Conservation (phyloP, 2,329 filamentous ascomycete genomes). For the Teratosphaeria viscida region DNA sequence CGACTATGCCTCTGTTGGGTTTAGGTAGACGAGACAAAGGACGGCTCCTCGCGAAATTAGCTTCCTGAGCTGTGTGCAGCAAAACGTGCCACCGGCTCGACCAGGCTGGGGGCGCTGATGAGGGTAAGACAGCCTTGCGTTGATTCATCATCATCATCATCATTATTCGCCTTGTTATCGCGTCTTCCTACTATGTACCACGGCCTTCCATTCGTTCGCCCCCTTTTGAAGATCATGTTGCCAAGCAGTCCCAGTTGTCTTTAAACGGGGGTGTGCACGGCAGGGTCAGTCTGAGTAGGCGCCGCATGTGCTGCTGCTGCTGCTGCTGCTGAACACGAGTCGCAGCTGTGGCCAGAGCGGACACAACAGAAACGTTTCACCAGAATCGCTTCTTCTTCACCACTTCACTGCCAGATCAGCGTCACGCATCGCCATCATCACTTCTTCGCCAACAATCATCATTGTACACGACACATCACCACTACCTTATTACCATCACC, state of each 20-base stretch:
- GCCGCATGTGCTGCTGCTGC: not conserved
- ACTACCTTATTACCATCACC: not conserved
- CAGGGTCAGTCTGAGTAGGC: not conserved
- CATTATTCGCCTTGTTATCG: not conserved
- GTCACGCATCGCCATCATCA: not conserved
- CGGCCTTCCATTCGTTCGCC: not conserved
- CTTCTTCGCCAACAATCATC: not conserved
- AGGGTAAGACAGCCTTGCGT: not conserved
- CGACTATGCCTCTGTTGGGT: not conserved
- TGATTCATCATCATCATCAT: not conserved
- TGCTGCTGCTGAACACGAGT: not conserved
- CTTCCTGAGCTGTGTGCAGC: not conserved
- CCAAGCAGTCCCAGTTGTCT: not conserved
- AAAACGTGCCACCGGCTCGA: not conserved
- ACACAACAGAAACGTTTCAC: not conserved
- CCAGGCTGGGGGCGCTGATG: not conserved
- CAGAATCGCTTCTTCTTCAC: not conserved
- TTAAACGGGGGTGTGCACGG: not conserved
- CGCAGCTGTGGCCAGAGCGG: not conserved
- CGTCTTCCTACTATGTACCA: not conserved
- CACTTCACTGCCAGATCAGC: not conserved
- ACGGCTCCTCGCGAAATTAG: not conserved
- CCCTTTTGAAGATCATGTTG: not conserved
- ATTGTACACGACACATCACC: not conserved
- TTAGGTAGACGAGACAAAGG: not conserved